A percentile compares a stretch with the other conserved stretches of the same genome.
Evolutionary conservation across 2,329 filamentous ascomycete genomes (phyloP).

Genomic region (Tympanopsis confertula): DNA sequence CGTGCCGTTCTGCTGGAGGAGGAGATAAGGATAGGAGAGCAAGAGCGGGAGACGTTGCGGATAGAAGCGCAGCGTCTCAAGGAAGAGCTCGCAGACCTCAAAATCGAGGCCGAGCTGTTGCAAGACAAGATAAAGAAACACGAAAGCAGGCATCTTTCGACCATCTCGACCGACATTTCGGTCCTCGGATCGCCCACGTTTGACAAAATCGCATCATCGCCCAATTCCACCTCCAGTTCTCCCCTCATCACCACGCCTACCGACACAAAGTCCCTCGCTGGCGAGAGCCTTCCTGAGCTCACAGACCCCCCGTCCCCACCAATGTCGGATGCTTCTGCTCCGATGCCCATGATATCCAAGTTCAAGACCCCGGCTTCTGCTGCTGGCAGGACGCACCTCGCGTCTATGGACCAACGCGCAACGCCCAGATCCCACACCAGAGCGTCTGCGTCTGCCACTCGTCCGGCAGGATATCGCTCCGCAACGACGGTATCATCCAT

Average conservation of each 20-base stretch:
- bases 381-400: not conserved
- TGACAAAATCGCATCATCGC: constrained; percentile 45
- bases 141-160: constrained; percentile 42
- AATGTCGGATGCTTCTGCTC: constrained; percentile 71
- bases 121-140: constrained; percentile 83
- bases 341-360: constrained; percentile 38
- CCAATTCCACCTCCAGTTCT: constrained; percentile 75
- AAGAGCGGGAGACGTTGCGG: constrained; percentile 77
- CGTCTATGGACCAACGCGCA: not conserved
- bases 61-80: constrained; percentile 84
- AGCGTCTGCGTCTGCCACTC: not conserved
- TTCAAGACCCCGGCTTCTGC: not conserved
- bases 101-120: constrained; percentile 87
- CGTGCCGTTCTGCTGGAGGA: constrained; percentile 86
- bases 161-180: constrained; percentile 49
- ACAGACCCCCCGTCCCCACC: constrained; percentile 81
- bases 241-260: constrained; percentile 83
- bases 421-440: not conserved
- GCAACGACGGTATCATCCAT: not conserved
- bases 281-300: constrained; percentile 48
- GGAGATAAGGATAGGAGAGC: constrained; percentile 80
- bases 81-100: constrained; percentile 84
- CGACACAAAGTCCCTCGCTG: constrained; percentile 50
- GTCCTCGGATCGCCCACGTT: constrained; percentile 61
- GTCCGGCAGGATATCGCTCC: not conserved